Conservation (phyloP, 441 rosid genomes). For the Omphalea diandra region DNA sequence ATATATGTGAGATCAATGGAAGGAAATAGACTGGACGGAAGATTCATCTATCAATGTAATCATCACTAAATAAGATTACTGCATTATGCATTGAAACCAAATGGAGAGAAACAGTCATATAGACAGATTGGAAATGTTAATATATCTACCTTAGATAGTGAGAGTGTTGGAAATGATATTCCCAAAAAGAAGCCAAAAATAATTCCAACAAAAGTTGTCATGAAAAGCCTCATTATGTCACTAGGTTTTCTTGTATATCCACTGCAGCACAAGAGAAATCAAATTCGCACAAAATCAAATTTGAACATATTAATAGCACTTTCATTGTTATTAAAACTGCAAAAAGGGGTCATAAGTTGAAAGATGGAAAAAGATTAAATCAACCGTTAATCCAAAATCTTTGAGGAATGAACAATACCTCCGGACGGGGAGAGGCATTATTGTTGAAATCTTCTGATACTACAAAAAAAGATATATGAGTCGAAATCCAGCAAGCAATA, state of each 20-base stretch:
- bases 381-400: background rate
- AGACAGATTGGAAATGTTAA: slow-evolving; percentile 1
- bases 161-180: slow-evolving; percentile 70
- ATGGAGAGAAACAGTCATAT: slow-evolving; percentile 14
- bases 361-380: background rate
- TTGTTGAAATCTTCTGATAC: slow-evolving; percentile 26
- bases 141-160: slow-evolving; percentile 71
- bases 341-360: background rate
- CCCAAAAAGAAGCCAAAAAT: slow-evolving; percentile 86
- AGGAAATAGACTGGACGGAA: slow-evolving; percentile 76
- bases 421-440: slow-evolving; percentile 36
- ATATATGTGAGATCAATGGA: slow-evolving; percentile 77
- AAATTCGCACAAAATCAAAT: too few relatives aligned
- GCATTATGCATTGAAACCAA: slow-evolving; percentile 10
- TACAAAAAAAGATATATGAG: slow-evolving; percentile 11
- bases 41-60: slow-evolving; percentile 62
- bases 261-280: slow-evolving; percentile 35
- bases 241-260: slow-evolving; percentile 56
- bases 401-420: slow-evolving; percentile 32
- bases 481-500: slow-evolving; percentile 21
- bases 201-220: slow-evolving; percentile 65
- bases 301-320: background rate
- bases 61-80: slow-evolving; percentile 12
- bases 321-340: slow-evolving; percentile 10
- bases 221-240: slow-evolving; percentile 78